Percentiles rank a stretch among this genome's conserved stretches.
These are phyloP conservation scores for Boeremia lycopersici DNA, from an alignment of 2,329 filamentous ascomycete genomes.

Conservation along the genomic window DNA sequence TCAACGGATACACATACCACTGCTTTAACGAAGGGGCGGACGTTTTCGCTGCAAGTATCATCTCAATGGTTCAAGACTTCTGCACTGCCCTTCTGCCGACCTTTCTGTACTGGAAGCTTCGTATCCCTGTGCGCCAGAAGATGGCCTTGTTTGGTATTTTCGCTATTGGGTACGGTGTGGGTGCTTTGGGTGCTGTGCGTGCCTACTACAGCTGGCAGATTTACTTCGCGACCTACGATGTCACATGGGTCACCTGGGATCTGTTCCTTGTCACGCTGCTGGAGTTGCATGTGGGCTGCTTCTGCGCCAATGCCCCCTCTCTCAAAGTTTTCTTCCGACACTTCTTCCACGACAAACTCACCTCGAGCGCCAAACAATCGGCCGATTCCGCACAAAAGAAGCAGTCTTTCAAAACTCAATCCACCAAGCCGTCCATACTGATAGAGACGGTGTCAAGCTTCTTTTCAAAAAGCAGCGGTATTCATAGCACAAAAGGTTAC, in stretches of 20 bases:
- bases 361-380: constrained; percentile 14
- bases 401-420: constrained; percentile 3
- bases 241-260: constrained; percentile 36
- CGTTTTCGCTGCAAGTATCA: constrained; percentile 34
- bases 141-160: constrained; percentile 40
- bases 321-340: constrained; percentile 44
- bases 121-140: constrained; percentile 37
- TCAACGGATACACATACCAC: constrained; percentile 32
- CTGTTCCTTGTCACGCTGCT: constrained; percentile 28
- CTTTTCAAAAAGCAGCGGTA: constrained; percentile 10
- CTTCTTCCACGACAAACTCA: constrained; percentile 34
- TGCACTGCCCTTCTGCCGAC: constrained; percentile 41
- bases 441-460: constrained; percentile 19
- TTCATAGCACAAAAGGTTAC: constrained; percentile 26
- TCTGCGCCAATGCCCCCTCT: constrained; percentile 40
- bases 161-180: constrained; percentile 39
- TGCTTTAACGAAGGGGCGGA: constrained; percentile 44
- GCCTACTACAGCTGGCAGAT: constrained; percentile 36
- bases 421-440: constrained; percentile 10
- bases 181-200: constrained; percentile 31
- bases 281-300: constrained; percentile 38
- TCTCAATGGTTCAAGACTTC: constrained; percentile 37
- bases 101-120: constrained; percentile 41
- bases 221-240: constrained; percentile 39
- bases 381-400: background rate